Base-by-base conservation (phyloP, 2,329 filamentous ascomycete genomes). In the Fusarium sp. region DNA sequence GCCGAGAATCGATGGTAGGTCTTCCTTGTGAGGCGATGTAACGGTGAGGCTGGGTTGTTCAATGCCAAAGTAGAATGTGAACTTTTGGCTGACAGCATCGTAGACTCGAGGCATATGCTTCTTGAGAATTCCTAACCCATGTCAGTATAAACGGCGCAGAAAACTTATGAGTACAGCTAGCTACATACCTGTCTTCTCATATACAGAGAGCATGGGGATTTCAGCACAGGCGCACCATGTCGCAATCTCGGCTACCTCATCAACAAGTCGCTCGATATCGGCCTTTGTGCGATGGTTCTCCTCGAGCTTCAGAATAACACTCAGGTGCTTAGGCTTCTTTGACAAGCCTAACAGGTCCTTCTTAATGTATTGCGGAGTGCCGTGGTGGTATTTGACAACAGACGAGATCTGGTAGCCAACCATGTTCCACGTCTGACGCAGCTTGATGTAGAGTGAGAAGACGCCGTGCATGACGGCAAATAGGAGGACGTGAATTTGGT, bases 191-290 rank as follows among this genome's bases (percentile, higher is more conserved):
- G 89, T 95, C 76, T 87, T 89, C 77, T 99, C 95, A 73, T 99
- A 99, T 25, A 99, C 82, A 44, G 93, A 97, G 66, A 99, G 79
- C 75, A 89, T 86, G 11, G 91, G 88, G 59, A 99, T 96, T 8
- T 93, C 93, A 21, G 92, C 91, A 71, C 92, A 92, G 25, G 92
- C 89, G 73, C 91, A 95, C 95, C 95, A 99, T 4, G 94, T 94
- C 17, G 91, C 88, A 59, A 99, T 84, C 74, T 99, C 95, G 36
- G 93, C 90, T 13, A 92, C 90, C 77, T 99, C 93, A 69, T 96
- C 92, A 70, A 98, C 87, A 58, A 99, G 77, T 21, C 88, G 86
- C 70, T 97, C 92, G 41, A 98, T 76, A 14, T 91, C 91, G 47
- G 91, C 89, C 35, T 85, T 84, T 69, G 89, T 83, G 71, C 87